Evolutionary conservation across 202 grass and related monocot genomes (phyloP).

Genomic region (Musa balbisiana): DNA sequence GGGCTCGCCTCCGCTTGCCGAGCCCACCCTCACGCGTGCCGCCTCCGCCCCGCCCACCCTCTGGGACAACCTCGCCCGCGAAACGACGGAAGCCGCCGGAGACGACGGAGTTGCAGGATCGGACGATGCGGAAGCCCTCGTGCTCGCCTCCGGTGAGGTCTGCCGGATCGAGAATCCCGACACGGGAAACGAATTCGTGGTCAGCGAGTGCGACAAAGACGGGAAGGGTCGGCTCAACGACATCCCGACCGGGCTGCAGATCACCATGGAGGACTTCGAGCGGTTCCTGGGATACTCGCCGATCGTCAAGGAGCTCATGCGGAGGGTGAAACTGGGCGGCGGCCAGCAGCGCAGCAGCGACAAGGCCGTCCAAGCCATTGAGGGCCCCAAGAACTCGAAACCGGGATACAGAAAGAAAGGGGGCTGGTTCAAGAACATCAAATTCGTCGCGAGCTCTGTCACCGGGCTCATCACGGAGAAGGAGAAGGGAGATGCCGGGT

Average conservation of each 20-base stretch:
- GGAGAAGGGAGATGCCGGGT: slow-evolving; percentile 33
- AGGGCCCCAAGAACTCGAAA: slow-evolving; percentile 26
- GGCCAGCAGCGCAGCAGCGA: not conserved
- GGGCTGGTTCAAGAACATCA: slow-evolving; percentile 76
- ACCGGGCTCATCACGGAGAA: slow-evolving; percentile 55
- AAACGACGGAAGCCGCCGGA: not conserved
- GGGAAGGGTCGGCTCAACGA: slow-evolving; percentile 22
- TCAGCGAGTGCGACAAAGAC: slow-evolving; percentile 38
- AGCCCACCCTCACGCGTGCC: not conserved
- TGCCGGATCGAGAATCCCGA: slow-evolving; percentile 32
- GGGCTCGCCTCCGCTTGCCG: not conserved
- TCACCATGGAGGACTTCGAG: slow-evolving; percentile 40
- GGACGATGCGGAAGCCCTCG: not conserved
- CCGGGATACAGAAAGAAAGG: slow-evolving; percentile 34
- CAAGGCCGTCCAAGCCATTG: not conserved
- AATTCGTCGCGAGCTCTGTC: slow-evolving; percentile 48
- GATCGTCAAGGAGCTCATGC: slow-evolving; percentile 53
- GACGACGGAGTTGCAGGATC: not conserved
- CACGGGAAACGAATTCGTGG: slow-evolving; percentile 29
- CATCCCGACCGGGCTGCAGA: slow-evolving; percentile 22
- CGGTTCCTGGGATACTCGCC: slow-evolving; percentile 39
- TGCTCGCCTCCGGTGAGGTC: not conserved
- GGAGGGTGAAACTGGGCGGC: slow-evolving; percentile 31
- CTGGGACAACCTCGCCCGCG: too few species aligned
- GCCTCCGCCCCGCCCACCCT: not conserved